Base-by-base conservation (phyloP, 2,329 filamentous ascomycete species). In the Pestalotiopsis sp. region DNA sequence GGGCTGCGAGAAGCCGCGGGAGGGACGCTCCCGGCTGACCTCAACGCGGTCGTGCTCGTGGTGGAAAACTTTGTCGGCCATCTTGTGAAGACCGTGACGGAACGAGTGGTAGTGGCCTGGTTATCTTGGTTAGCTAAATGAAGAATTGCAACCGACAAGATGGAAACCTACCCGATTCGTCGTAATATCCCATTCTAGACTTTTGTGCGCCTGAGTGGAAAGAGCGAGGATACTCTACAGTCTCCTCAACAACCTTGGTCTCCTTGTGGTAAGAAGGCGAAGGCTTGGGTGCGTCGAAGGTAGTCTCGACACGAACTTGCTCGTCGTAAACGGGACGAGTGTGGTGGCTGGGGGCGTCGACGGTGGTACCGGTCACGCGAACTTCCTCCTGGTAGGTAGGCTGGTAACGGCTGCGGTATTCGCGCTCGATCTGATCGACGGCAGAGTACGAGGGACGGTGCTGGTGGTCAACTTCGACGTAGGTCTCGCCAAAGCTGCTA, bases 161-260 rank as follows among this genome's bases (percentile, higher is more conserved):
- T 38, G 5, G 17, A 68, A 61, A 75, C 87, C 81, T 80, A 89
- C 87, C 86, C 75, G 87, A 83, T 72, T 90, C 86, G 82, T 89
- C 87, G 85, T 88, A 89, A 85, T 90, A 89, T 82, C 87, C 87
- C 88, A 90, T 90, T 81, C 87, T 88, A 81, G 82, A 80, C 76
- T 85, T 83, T 69, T 82, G 79, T 73, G 79, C 73, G 69, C 75
- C 82, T 72, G 78, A 78, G 77, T 73, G 73, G 73, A 76, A 80
- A 75, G 77, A 76, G 74, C 79, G 82, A 77, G 85, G 80, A 79
- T 81, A 81, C 81, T 88, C 90, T 81, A 88, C 88, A 84, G 87
- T 92, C 85, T 87, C 91, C 84, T 88, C 89, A 83, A 81, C 86
- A 78, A 92, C 81, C 78, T 87, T 87, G 72, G 86, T 81, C 77